A percentile compares a stretch with the other conserved stretches of the same genome.
phyloP scores from a whole-genome alignment of 176 grass and related monocot genomes.

The Carex myosuroides region DNA sequence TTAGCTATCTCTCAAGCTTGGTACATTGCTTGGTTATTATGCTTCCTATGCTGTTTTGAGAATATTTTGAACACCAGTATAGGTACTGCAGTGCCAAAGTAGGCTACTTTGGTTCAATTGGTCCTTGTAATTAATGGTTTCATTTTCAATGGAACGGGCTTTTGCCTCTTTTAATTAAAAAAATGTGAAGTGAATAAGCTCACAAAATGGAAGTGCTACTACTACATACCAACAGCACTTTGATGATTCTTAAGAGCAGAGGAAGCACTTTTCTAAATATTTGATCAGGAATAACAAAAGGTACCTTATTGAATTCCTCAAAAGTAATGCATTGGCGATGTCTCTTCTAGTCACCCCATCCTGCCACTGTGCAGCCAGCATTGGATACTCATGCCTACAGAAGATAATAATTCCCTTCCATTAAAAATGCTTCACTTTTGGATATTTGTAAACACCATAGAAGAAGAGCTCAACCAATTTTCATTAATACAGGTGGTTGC shows the following conservation, averaged over 20 bases:
- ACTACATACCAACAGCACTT: background rate
- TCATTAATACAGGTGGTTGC: background rate
- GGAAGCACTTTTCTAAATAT: background rate
- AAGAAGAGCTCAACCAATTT: background rate
- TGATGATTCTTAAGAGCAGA: background rate
- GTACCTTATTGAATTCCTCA: slow-evolving; percentile 86
- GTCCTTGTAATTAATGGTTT: too few species aligned
- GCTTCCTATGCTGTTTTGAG: too few species aligned
- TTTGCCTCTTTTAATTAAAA: too few species aligned
- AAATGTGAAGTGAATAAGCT: background rate
- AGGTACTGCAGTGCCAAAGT: too few species aligned
- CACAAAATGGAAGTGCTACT: background rate
- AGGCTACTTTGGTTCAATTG: too few species aligned
- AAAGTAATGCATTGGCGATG: slow-evolving; percentile 53
- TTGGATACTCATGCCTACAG: slow-evolving; percentile 76
- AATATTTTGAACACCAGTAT: too few species aligned
- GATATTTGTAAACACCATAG: background rate
- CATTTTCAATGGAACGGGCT: too few species aligned
- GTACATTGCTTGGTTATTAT: too few species aligned
- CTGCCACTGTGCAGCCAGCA: slow-evolving; percentile 81
- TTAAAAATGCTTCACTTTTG: background rate
- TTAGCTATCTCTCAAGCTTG: too few species aligned
- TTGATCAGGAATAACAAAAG: background rate
- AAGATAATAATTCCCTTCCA: background rate
- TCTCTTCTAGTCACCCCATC: slow-evolving; percentile 81